Conservation (phyloP, 305 asterid genomes). For the Fraxinus platypoda region DNA sequence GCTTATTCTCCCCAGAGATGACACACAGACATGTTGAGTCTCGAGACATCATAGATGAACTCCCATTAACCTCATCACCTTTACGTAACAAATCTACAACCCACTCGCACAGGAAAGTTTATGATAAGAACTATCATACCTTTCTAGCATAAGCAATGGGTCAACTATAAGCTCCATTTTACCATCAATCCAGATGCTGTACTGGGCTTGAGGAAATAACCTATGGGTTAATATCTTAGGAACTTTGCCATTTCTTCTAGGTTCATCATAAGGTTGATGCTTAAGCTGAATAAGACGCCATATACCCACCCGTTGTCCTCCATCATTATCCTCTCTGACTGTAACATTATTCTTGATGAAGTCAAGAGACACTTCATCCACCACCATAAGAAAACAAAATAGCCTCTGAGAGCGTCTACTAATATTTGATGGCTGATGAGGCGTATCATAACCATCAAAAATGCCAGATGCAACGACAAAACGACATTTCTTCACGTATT, state of each 20-base stretch:
- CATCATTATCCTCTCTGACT: slow-evolving; percentile 62
- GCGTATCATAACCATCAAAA: slow-evolving; percentile 89
- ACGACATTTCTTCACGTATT: slow-evolving; percentile 65
- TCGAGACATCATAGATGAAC: not conserved
- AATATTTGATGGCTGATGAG: slow-evolving; percentile 85
- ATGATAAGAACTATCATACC: slow-evolving; percentile 43
- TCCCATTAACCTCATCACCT: not conserved
- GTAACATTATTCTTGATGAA: slow-evolving; percentile 66
- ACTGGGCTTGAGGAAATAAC: slow-evolving; percentile 82
- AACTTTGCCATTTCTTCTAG: slow-evolving; percentile 97
- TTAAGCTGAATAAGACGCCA: slow-evolving; percentile 87
- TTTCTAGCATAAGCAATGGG: slow-evolving; percentile 87
- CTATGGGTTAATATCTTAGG: slow-evolving; percentile 94
- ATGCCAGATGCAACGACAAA: slow-evolving; percentile 96
- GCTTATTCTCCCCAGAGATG: not conserved
- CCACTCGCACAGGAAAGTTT: not conserved
- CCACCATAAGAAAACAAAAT: slow-evolving; percentile 92
- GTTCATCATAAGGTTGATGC: slow-evolving; percentile 93
- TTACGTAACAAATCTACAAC: not conserved
- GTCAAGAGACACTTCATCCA: slow-evolving; percentile 79
- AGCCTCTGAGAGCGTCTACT: slow-evolving; percentile 66
- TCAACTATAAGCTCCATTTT: slow-evolving; percentile 98
- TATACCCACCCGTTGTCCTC: slow-evolving; percentile 88
- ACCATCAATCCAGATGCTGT: slow-evolving; percentile 99
- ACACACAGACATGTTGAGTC: not conserved